phyloP scores from a whole-genome alignment of 2,329 filamentous ascomycete genomes.

The Colletotrichum viniferum region DNA sequence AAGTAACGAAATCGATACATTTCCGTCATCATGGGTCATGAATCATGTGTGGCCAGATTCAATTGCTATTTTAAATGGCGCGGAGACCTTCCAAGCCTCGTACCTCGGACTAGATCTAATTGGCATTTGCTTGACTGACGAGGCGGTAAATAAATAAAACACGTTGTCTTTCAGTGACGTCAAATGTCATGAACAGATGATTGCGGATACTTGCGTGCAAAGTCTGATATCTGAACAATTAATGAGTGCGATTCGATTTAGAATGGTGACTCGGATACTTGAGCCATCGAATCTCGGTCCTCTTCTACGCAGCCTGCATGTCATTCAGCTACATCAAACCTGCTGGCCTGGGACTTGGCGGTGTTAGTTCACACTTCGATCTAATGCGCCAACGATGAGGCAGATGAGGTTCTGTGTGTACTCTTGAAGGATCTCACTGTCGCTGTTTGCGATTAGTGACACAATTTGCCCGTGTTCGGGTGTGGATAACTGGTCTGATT shows the following conservation, averaged over 20 bases:
- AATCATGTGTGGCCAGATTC: rapidly evolving
- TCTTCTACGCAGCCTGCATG: neutral
- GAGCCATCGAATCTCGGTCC: neutral
- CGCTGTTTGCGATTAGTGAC: neutral
- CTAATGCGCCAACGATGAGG: neutral
- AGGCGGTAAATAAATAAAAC: neutral
- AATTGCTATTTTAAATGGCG: neutral
- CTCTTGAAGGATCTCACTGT: neutral
- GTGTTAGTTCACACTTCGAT: neutral
- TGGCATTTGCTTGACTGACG: neutral
- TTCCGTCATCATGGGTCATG: neutral
- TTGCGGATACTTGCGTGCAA: neutral
- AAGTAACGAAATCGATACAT: rapidly evolving
- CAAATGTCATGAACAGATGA: rapidly evolving
- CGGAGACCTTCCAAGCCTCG: neutral
- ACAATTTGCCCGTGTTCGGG: neutral
- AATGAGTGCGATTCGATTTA: neutral
- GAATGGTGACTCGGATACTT: neutral
- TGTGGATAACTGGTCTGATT: neutral
- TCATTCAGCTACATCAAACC: neutral
- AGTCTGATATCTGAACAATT: neutral
- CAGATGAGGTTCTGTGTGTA: neutral
- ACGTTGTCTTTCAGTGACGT: neutral
- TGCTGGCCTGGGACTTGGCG: rapidly evolving
- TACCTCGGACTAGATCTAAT: rapidly evolving